These are phyloP conservation scores for Aspergillus sp. DNA, from an alignment of 2,329 filamentous ascomycete species.

Conservation along the genomic window DNA sequence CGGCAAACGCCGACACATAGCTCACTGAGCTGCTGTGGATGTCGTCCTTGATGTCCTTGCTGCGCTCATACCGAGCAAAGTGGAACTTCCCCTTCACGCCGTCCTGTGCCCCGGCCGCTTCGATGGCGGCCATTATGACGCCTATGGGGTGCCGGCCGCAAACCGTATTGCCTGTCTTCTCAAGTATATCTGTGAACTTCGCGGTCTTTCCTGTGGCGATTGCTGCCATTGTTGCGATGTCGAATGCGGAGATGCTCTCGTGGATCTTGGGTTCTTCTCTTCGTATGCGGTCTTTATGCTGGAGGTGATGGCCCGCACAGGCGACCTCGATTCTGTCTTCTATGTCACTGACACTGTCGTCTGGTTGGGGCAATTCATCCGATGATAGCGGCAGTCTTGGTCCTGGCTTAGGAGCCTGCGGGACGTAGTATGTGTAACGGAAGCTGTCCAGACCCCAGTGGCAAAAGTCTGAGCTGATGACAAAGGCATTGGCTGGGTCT, in stretches of 20 bases:
- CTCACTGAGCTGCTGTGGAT: constrained; percentile 82
- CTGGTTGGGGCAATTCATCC: constrained; percentile 44
- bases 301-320: constrained; percentile 28
- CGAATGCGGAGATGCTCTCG: constrained; percentile 78
- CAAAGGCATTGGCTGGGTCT: constrained; percentile 73
- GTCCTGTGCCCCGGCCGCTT: constrained; percentile 53
- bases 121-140: constrained; percentile 83
- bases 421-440: constrained; percentile 75
- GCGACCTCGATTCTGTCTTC: constrained; percentile 30
- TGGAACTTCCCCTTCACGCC: constrained; percentile 60
- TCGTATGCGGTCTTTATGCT: constrained; percentile 33
- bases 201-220: constrained; percentile 74
- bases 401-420: constrained; percentile 43
- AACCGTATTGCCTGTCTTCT: constrained; percentile 80
- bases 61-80: constrained; percentile 85
- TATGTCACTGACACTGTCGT: constrained; percentile 26
- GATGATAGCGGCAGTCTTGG: constrained; percentile 40
- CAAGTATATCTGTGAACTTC: constrained; percentile 67
- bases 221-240: constrained; percentile 79
- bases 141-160: constrained; percentile 95
- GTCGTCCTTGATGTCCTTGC: constrained; percentile 66
- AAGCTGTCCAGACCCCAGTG: constrained; percentile 84
- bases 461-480: constrained; percentile 94
- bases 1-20: constrained; percentile 89
- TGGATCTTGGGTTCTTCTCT: constrained; percentile 61